Conservation (phyloP, 1,284 basidiomycete genomes). For the Rhodofomes roseus region DNA sequence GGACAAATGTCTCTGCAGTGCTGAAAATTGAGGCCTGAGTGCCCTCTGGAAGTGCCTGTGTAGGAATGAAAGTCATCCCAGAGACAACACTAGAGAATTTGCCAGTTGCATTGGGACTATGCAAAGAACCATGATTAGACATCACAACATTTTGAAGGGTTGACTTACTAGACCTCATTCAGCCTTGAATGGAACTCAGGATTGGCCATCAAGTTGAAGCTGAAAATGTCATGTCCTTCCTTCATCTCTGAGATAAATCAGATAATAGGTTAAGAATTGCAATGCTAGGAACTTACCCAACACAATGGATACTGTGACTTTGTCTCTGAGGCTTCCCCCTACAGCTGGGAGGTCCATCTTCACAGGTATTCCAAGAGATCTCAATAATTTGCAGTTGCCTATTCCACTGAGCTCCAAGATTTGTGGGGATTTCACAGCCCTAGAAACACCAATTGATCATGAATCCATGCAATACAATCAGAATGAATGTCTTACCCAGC, state of each 20-base stretch:
- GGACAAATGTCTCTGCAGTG: not conserved
- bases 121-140: not conserved
- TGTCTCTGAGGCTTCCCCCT: slow-evolving; percentile 32
- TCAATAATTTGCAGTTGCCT: slow-evolving; percentile 32
- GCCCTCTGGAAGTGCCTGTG: not conserved
- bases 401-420: slow-evolving; percentile 41
- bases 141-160: too few species aligned
- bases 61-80: not conserved
- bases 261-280: not conserved
- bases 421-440: slow-evolving; percentile 36
- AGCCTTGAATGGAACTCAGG: not conserved
- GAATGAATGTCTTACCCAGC: too few species aligned
- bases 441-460: slow-evolving; percentile 17
- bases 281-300: not conserved
- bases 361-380: slow-evolving; percentile 29
- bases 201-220: not conserved
- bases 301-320: not conserved
- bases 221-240: not conserved
- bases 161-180: not conserved
- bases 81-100: not conserved
- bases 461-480: not conserved
- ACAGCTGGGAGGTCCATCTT: slow-evolving; percentile 36
- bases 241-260: not conserved
- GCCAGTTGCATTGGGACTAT: not conserved
- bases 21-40: not conserved